Evolutionary conservation across 306 rosid species (phyloP).

Genomic region (Prunus davidiana): DNA sequence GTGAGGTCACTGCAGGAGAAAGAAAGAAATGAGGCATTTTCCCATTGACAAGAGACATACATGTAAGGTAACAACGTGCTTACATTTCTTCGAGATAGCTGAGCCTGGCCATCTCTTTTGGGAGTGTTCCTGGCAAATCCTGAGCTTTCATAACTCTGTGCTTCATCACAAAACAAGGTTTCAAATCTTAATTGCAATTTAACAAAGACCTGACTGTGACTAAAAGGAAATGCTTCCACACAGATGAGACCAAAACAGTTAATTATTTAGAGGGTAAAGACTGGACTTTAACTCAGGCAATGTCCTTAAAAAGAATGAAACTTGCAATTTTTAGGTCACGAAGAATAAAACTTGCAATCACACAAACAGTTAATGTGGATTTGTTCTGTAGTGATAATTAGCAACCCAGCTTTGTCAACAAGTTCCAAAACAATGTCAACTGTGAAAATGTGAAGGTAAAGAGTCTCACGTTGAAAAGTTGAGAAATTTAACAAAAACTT

Average conservation of each 20-base stretch:
- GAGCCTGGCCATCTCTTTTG: slow-evolving; percentile 38
- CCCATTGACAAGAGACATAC: background rate
- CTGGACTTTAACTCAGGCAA: background rate
- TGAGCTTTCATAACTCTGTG: slow-evolving; percentile 44
- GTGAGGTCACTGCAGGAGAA: slow-evolving; percentile 30
- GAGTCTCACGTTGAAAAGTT: no score
- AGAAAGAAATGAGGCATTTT: background rate
- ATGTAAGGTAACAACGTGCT: background rate
- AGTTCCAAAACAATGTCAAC: no score
- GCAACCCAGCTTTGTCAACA: no score
- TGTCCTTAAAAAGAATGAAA: background rate
- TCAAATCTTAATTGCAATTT: background rate
- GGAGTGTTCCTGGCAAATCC: slow-evolving; percentile 56
- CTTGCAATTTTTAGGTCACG: no score
- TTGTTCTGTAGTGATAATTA: no score
- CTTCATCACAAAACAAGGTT: background rate
- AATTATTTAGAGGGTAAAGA: background rate
- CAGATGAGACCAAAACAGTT: no score
- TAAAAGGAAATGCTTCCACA: background rate
- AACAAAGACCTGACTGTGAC: background rate
- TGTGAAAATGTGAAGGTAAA: no score
- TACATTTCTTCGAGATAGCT: slow-evolving; percentile 56
- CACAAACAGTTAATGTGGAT: background rate
- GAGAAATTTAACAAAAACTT: no score
- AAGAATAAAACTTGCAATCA: background rate